Base-by-base conservation (phyloP, 345 rosid species). In the Jatropha curcas region DNA sequence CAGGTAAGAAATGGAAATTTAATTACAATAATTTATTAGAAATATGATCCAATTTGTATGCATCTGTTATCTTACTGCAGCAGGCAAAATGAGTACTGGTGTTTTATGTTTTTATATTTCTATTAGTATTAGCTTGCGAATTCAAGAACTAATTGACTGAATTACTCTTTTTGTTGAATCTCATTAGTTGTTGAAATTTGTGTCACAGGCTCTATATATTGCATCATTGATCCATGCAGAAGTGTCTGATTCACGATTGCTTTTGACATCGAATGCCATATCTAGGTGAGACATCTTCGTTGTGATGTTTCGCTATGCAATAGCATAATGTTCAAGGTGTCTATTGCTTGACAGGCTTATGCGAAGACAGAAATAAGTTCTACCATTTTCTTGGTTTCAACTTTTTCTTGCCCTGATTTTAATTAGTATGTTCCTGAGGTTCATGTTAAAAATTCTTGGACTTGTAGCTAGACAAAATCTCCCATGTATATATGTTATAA, bases 121-220 rank as follows among this genome's bases (percentile, higher is more conserved):
- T 69, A 6, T 39, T 9, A 35, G 34, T 11, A 3, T 10, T 31
- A 31, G 8, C 25, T 28, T 30, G 41, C 22, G 56, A 11, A 34
- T 56, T 43, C 63, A 30, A 2, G 19, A 51, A 19, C 8, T 51
- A 24, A 58, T 9, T 2, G 28, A 28, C 35, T 20, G 34, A n/a
- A 51, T 13, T 25, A 4, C 9, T 67, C 14, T 10, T 56, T 73
- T 41, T 67, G 33, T 13, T 33, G 24, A 64, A 65, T 72, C 75
- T 70, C 28, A 59, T 69, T 67, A 51, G 76, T 25, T 58, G 64
- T 30, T 41, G 28, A 52, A 28, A 73, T 58, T n/a, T 64, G 16
- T 60, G 53, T 59, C 79, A 84, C 84, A 93, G 98, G 84, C 84
- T 74, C 67, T 88, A 39, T 70, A 74, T 60, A 37, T 75, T 61